Evolutionary conservation across 371 early-diverging fungal genomes (phyloP).

Genomic region (Cokeromyces recurvatus): DNA sequence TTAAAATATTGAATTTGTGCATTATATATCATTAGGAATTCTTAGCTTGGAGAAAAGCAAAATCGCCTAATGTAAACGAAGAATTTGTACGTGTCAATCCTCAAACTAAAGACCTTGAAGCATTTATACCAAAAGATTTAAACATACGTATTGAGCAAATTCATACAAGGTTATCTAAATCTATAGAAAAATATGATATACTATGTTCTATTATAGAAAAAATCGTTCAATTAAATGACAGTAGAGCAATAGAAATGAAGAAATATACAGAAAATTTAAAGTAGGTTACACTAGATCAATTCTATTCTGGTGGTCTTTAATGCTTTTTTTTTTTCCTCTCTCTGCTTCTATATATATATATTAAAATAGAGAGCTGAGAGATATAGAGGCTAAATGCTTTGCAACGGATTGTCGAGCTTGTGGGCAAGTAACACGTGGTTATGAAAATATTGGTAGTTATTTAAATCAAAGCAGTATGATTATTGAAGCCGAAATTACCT

Average conservation of each 20-base stretch:
- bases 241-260: conserved; percentile 38
- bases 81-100: conserved; percentile 29
- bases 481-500: conserved; percentile 22
- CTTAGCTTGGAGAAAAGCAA: conserved; percentile 38
- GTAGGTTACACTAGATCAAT: conserved; percentile 41
- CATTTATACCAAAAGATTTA: conserved; percentile 36
- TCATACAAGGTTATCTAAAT: conserved; percentile 20
- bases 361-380: conserved; percentile 27
- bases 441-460: conserved; percentile 43
- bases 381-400: conserved; percentile 48
- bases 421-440: conserved; percentile 44
- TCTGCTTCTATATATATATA: too few species aligned
- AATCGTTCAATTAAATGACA: conserved; percentile 50
- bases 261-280: conserved; percentile 44
- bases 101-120: conserved; percentile 21
- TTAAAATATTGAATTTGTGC: neutral
- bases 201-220: conserved; percentile 55
- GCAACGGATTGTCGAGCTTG: conserved; percentile 49
- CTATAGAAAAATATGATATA: conserved; percentile 51
- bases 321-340: too few species aligned
- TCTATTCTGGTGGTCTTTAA: neutral
- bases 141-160: conserved; percentile 29
- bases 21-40: conserved; percentile 14
- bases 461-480: conserved; percentile 34
- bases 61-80: conserved; percentile 33